Conservation (phyloP, 345 rosid genomes). For the Hibiscus tridactylites region DNA sequence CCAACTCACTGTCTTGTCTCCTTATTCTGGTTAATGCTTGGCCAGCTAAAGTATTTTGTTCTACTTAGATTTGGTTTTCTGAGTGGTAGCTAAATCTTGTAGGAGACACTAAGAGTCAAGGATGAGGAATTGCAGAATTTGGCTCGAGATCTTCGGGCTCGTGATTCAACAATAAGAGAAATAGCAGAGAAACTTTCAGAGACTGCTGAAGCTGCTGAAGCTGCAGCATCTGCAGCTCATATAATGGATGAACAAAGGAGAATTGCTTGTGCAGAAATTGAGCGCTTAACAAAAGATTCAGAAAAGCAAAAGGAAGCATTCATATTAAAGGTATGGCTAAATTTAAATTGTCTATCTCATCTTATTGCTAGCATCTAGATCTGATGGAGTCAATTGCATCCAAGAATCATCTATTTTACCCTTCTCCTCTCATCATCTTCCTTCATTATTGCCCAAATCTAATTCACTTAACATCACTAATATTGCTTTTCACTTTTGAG, state of each 20-base stretch:
- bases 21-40: background rate
- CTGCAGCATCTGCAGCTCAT: conserved; percentile 93
- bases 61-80: conserved; percentile 8
- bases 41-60: conserved; percentile 8
- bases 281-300: conserved; percentile 51
- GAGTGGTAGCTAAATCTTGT: conserved; percentile 17
- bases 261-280: conserved; percentile 67
- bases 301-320: conserved; percentile 50
- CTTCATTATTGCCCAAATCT: background rate
- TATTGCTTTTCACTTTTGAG: conserved; percentile 3
- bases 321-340: conserved; percentile 44
- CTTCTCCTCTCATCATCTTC: background rate
- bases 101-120: conserved; percentile 94
- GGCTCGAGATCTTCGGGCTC: conserved; percentile 83
- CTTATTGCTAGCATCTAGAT: background rate
- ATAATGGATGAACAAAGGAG: conserved; percentile 94
- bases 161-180: conserved; percentile 82
- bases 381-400: background rate
- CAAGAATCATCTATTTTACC: background rate
- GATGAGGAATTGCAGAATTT: conserved; percentile 94
- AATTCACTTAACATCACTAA: background rate
- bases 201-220: conserved; percentile 99
- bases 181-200: conserved; percentile 88
- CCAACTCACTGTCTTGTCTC: background rate
- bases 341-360: background rate